Evolutionary conservation across 345 rosid genomes (phyloP).

Genomic region (Leavenworthia alabamica): DNA sequence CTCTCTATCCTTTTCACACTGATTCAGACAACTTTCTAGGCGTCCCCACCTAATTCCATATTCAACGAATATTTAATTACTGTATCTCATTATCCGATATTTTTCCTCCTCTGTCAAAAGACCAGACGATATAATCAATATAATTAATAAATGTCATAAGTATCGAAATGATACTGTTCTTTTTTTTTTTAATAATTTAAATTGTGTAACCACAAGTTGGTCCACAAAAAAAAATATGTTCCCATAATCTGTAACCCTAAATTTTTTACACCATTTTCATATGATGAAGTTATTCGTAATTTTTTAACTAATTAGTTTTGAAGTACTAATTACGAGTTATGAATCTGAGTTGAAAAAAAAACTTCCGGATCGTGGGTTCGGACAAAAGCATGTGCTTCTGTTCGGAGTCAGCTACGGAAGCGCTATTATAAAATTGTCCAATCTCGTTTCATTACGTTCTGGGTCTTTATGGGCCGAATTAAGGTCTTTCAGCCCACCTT

Average conservation of each 20-base stretch:
- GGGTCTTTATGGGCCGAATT: not conserved
- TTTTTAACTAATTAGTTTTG: no score
- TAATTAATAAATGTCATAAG: not conserved
- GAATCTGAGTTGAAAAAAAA: no score
- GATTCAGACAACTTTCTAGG: not conserved
- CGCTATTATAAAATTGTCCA: constrained; percentile 5
- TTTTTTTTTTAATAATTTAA: no score
- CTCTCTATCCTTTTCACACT: constrained; percentile 13
- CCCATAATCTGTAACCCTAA: no score
- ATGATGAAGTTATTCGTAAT: no score
- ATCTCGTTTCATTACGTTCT: not conserved
- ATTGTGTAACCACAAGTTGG: no score
- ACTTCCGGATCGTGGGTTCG: constrained; percentile 3
- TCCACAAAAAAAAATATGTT: no score
- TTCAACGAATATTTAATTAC: not conserved
- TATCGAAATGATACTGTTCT: no score
- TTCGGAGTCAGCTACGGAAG: not conserved
- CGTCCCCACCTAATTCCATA: not conserved
- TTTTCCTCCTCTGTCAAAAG: not conserved
- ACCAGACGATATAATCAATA: no score
- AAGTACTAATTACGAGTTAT: no score
- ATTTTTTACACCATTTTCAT: no score
- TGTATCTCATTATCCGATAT: not conserved
- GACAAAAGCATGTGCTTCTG: constrained; percentile 16
- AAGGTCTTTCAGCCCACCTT: not conserved